phyloP scores from a whole-genome alignment of 2,329 filamentous ascomycete species.

The Cadophora gregata region DNA sequence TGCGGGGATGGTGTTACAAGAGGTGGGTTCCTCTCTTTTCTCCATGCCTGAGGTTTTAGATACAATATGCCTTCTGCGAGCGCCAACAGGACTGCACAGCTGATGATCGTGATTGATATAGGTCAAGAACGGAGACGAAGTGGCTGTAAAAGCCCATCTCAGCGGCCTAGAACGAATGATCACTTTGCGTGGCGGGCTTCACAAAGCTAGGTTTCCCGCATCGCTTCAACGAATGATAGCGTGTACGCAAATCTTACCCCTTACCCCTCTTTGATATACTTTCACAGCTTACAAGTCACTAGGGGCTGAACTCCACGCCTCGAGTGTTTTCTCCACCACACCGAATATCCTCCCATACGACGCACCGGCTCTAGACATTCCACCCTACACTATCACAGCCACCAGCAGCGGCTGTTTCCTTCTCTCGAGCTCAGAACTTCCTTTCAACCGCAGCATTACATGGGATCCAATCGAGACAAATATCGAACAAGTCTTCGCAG shows the following conservation, averaged over 20 bases:
- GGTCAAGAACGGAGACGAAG: neutral
- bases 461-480: neutral
- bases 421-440: neutral
- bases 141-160: slow-evolving; percentile 5
- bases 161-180: slow-evolving; percentile 7
- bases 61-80: neutral
- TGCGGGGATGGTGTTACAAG: neutral
- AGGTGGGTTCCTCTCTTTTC: neutral
- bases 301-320: slow-evolving; percentile 13
- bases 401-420: neutral
- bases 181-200: slow-evolving; percentile 1
- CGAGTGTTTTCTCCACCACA: neutral
- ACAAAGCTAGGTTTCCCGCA: neutral
- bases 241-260: neutral
- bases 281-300: neutral
- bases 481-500: neutral
- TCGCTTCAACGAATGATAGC: slow-evolving; percentile 6
- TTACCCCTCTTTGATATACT: neutral
- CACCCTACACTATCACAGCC: neutral
- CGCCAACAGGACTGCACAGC: neutral
- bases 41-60: neutral
- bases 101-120: neutral
- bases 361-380: neutral
- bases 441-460: neutral
- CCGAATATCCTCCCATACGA: neutral